Base-by-base conservation (phyloP, 2,329 filamentous ascomycete species). In the Neonectria neomacrospora region DNA sequence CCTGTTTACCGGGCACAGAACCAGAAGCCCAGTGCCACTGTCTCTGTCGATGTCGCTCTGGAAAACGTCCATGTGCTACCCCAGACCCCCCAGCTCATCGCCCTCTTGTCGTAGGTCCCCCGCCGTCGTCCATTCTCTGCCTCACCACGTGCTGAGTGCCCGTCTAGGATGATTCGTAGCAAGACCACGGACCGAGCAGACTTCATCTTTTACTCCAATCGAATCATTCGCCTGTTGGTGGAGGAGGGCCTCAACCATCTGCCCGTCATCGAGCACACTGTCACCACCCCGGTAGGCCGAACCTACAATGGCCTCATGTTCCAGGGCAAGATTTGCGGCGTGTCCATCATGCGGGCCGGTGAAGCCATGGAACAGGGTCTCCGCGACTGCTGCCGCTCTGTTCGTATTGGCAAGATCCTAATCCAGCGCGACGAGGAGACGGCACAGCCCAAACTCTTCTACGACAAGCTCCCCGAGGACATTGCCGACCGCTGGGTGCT, bases 161-260 rank as follows among this genome's bases (percentile, higher is more conserved):
- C 10, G 18, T 61, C 67, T 74, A 98, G 95, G 67, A 97, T 97
- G 87, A 98, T 99, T 76, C 91, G 96, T 72, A 94, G 97, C 79
- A 92, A 92, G 79, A 87, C 91, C 70, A 99, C 96, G 6, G 88
- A 91, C 60, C 91, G 96, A 63, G 96, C 94, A 66, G 96, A 99
- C 80, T 99, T 99, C 79, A 97, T 99, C 76, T 99, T 99, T 82
- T 97, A 98, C 83, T 97, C 94, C 45, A 99, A 99, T 81, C 90
- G 96, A 64, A 98, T 99, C 78, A 98, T 98, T 78, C 93, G 96
- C 32, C 86, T 99, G 44, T 86, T 99, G 7, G 96, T 99, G 42
- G 96, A 99, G 80, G 96, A 99, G 81, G 96, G 96, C 4, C 85
- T 99, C 58, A 99, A 99, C 79, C 96, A 99, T 78, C 87, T 99